Conservation (phyloP, 164 flowering plant species). For the Magnolia officinalis region DNA sequence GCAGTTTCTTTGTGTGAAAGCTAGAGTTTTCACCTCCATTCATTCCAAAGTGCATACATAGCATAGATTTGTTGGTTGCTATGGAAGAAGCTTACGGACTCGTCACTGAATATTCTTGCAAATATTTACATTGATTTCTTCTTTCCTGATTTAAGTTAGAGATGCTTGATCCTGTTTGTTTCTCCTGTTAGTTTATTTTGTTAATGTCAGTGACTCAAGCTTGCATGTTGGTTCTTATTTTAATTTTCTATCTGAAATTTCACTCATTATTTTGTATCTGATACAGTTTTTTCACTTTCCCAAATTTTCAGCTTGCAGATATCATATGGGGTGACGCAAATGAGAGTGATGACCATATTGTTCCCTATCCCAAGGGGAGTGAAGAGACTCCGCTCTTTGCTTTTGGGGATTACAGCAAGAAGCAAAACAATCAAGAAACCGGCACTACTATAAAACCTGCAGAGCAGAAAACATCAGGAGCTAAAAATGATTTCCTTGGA, state of each 20-base stretch:
- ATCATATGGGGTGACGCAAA: slow-evolving; percentile 64
- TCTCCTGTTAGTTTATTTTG: not conserved
- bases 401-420: slow-evolving; percentile 35
- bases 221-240: not conserved
- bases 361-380: slow-evolving; percentile 45
- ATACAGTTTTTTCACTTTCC: too few relatives aligned
- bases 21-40: too few relatives aligned
- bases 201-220: not conserved
- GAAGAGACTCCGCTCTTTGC: slow-evolving; percentile 12
- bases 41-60: too few relatives aligned
- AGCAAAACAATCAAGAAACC: slow-evolving; percentile 32
- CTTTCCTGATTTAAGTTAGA: not conserved
- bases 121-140: not conserved
- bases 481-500: slow-evolving; percentile 23
- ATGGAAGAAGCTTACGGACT: too few relatives aligned
- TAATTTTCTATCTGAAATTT: not conserved
- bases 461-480: slow-evolving; percentile 13
- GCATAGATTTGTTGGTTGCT: too few relatives aligned
- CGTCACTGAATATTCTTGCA: not conserved
- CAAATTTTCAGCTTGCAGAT: slow-evolving; percentile 55
- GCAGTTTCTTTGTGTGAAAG: too few relatives aligned
- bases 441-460: slow-evolving; percentile 19
- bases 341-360: slow-evolving; percentile 71
- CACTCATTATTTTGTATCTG: not conserved
- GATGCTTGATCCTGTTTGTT: not conserved